Conservation (phyloP, 495 filamentous ascomycete species). For the Trichoderma asperelloides region DNA sequence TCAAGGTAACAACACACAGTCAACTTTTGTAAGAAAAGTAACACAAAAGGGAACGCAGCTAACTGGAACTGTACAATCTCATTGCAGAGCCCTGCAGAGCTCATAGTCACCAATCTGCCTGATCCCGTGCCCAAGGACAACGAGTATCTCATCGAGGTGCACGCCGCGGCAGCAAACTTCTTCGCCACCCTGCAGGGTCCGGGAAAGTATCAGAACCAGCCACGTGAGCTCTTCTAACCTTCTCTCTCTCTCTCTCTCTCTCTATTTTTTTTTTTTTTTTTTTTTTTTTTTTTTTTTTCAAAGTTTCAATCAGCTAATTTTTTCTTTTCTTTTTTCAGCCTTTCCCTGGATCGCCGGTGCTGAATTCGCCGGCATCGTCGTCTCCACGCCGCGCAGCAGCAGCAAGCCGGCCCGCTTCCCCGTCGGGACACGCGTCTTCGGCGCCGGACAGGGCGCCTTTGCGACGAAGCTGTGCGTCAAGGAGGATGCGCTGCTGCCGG, state of each 20-base stretch:
- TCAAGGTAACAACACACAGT: conserved; percentile 44
- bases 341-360: conserved; percentile 82
- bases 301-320: neutral
- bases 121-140: conserved; percentile 57
- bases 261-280: too few species aligned
- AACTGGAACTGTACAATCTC: neutral
- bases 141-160: conserved; percentile 83
- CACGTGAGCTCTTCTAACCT: conserved; percentile 32
- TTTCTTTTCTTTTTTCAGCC: conserved; percentile 15
- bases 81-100: conserved; percentile 63
- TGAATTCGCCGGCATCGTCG: conserved; percentile 77
- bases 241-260: neutral
- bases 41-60: neutral
- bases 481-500: conserved; percentile 59
- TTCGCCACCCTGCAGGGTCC: conserved; percentile 89
- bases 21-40: neutral
- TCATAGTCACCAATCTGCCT: conserved; percentile 63
- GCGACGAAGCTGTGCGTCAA: conserved; percentile 61
- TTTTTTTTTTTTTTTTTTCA: too few species aligned
- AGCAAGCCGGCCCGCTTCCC: conserved; percentile 45
- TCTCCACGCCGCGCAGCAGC: conserved; percentile 48
- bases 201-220: conserved; percentile 62
- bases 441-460: conserved; percentile 78
- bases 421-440: conserved; percentile 77
- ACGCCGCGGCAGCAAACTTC: conserved; percentile 87